phyloP scores from a whole-genome alignment of 192 early-diverging fungal species.

The Helicostylum pulchrum region DNA sequence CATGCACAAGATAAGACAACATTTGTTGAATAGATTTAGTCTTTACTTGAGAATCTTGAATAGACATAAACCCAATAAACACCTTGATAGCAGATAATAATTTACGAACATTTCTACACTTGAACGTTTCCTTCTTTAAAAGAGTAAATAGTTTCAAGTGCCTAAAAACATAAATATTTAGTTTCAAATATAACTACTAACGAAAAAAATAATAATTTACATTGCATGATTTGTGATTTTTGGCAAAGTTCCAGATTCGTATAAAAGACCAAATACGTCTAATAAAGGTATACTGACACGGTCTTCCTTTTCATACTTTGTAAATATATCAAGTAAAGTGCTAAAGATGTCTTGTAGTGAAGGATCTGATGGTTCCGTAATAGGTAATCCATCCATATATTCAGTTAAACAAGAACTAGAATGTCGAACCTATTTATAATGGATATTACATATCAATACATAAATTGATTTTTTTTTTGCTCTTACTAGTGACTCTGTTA shows the following conservation, averaged over 20 bases:
- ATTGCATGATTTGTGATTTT: slow-evolving; percentile 32
- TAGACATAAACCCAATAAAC: slow-evolving; percentile 22
- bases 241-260: slow-evolving; percentile 49
- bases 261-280: slow-evolving; percentile 64
- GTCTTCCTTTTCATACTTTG: slow-evolving; percentile 49
- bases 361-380: slow-evolving; percentile 11
- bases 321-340: slow-evolving; percentile 43
- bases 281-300: slow-evolving; percentile 66
- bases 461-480: too few relatives aligned
- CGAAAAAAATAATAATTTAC: slow-evolving; percentile 26
- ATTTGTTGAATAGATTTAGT: slow-evolving; percentile 56
- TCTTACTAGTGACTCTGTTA: slow-evolving; percentile 73
- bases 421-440: slow-evolving; percentile 52
- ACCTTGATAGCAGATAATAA: slow-evolving; percentile 59
- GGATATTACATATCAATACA: too few relatives aligned
- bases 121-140: slow-evolving; percentile 47
- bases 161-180: neutral
- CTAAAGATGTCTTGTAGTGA: slow-evolving; percentile 43
- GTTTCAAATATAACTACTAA: neutral
- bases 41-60: slow-evolving; percentile 36
- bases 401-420: slow-evolving; percentile 62
- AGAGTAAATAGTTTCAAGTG: slow-evolving; percentile 41
- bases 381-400: slow-evolving; percentile 49
- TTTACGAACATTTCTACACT: slow-evolving; percentile 61
- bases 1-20: slow-evolving; percentile 65